A percentile compares a stretch with the other conserved stretches of the same genome.
Conservation (phyloP, 306 rosid species). For the Ceratonia siliqua region DNA sequence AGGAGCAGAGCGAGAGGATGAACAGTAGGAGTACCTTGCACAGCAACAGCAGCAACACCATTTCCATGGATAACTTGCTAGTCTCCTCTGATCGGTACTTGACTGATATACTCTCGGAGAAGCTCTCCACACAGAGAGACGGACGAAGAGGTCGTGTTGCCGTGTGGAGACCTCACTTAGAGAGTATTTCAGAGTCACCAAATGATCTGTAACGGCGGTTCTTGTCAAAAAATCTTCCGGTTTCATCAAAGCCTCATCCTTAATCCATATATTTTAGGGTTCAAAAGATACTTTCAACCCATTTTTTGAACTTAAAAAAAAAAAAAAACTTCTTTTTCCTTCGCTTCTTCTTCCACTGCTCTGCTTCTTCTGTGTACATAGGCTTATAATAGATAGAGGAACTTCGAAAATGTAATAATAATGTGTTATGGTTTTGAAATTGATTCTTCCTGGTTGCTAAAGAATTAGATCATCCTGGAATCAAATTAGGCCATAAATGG, state of each 20-base stretch:
- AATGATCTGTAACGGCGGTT: constrained; percentile 43
- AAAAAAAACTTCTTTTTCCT: not conserved
- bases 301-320: constrained; percentile 26
- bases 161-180: constrained; percentile 91
- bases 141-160: constrained; percentile 85
- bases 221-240: constrained; percentile 23
- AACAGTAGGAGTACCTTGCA: not conserved
- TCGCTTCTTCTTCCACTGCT: not conserved
- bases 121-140: constrained; percentile 69
- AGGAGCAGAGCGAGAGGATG: constrained; percentile 17
- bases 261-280: constrained; percentile 26
- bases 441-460: not conserved
- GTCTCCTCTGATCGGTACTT: constrained; percentile 73
- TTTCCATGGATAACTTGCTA: constrained; percentile 47
- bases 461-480: constrained; percentile 11
- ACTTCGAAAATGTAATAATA: constrained; percentile 2
- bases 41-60: constrained; percentile 12
- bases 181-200: constrained; percentile 88
- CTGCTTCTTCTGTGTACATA: constrained; percentile 28
- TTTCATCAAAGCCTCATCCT: constrained; percentile 26
- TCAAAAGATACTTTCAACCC: constrained; percentile 16
- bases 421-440: constrained; percentile 23
- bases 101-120: constrained; percentile 84
- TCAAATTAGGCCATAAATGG: not conserved
- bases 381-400: constrained; percentile 15